Conservation (phyloP, 2,329 filamentous ascomycete genomes). For the Monosporascus ibericus region DNA sequence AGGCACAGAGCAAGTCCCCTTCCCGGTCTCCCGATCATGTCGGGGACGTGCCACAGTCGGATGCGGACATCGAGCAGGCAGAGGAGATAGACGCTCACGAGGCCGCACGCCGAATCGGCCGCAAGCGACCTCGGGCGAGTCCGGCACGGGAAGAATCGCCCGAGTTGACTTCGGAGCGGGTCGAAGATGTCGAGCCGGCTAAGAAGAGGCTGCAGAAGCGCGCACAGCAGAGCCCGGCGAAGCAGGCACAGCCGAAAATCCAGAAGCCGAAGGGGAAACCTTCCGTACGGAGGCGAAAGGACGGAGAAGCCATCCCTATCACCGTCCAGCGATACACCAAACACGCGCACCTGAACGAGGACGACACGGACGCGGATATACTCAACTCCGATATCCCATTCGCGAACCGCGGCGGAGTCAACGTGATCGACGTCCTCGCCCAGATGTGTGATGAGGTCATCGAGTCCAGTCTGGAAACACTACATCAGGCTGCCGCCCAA, state of each 20-base stretch:
- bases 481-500: slow-evolving; percentile 37
- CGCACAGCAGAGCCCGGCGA: slow-evolving; percentile 34
- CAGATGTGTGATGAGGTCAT: slow-evolving; percentile 58
- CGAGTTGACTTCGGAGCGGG: slow-evolving; percentile 31
- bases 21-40: background rate
- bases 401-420: slow-evolving; percentile 49
- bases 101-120: slow-evolving; percentile 35
- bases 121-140: slow-evolving; percentile 37
- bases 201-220: slow-evolving; percentile 28
- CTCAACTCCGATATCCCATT: slow-evolving; percentile 48
- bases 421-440: slow-evolving; percentile 55
- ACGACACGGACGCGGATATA: slow-evolving; percentile 34
- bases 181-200: slow-evolving; percentile 25
- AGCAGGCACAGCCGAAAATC: slow-evolving; percentile 33
- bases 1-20: slow-evolving; percentile 8
- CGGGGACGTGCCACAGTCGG: slow-evolving; percentile 7
- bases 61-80: slow-evolving; percentile 27
- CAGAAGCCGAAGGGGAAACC: slow-evolving; percentile 16
- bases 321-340: slow-evolving; percentile 56
- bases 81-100: slow-evolving; percentile 39
- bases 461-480: slow-evolving; percentile 39
- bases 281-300: slow-evolving; percentile 15
- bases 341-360: slow-evolving; percentile 32
- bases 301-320: slow-evolving; percentile 42
- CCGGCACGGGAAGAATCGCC: slow-evolving; percentile 31